Percentiles rank a stretch among this genome's conserved stretches.
Evolutionary conservation across 768 basidiomycete genomes (phyloP).

Genomic region (Xerocomellus intermedius): DNA sequence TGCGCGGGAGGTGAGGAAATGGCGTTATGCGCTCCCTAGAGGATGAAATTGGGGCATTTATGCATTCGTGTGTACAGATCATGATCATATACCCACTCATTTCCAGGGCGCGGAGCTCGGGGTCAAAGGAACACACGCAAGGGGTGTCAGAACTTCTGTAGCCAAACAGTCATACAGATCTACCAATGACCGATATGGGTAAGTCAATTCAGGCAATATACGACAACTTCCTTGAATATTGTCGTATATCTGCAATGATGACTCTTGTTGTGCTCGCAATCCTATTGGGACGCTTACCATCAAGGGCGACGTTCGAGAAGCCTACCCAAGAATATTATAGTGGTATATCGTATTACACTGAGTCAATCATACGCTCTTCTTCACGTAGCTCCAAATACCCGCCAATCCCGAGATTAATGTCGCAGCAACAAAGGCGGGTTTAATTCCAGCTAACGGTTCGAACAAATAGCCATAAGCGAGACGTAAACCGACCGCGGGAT

Average conservation of each 20-base stretch:
- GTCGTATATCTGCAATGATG: constrained; percentile 23
- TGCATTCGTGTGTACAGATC: constrained; percentile 36
- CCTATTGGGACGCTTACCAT: constrained; percentile 32
- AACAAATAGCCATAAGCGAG: constrained; percentile 36
- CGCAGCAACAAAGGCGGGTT: constrained; percentile 85
- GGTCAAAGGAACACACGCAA: constrained; percentile 38
- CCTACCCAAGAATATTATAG: constrained; percentile 49
- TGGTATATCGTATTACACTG: constrained; percentile 39
- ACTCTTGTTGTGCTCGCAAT: constrained; percentile 13
- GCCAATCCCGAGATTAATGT: constrained; percentile 87
- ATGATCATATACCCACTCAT: constrained; percentile 38
- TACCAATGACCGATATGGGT: constrained; percentile 34
- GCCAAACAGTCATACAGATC: constrained; percentile 37
- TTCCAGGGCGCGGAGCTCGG: constrained; percentile 42
- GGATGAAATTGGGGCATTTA: constrained; percentile 35
- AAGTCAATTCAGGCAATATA: constrained; percentile 31
- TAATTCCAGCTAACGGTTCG: constrained; percentile 76
- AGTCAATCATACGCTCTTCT: constrained; percentile 75
- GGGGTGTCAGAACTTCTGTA: constrained; percentile 36
- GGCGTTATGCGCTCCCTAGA: constrained; percentile 22
- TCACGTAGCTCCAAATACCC: constrained; percentile 93
- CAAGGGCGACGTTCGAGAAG: constrained; percentile 9
- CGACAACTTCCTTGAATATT: constrained; percentile 31
- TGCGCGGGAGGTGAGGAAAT: constrained; percentile 21
- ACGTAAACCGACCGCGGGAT: constrained; percentile 33